Conservation (phyloP, 1,284 basidiomycete genomes). For the Malassezia dermatis region DNA sequence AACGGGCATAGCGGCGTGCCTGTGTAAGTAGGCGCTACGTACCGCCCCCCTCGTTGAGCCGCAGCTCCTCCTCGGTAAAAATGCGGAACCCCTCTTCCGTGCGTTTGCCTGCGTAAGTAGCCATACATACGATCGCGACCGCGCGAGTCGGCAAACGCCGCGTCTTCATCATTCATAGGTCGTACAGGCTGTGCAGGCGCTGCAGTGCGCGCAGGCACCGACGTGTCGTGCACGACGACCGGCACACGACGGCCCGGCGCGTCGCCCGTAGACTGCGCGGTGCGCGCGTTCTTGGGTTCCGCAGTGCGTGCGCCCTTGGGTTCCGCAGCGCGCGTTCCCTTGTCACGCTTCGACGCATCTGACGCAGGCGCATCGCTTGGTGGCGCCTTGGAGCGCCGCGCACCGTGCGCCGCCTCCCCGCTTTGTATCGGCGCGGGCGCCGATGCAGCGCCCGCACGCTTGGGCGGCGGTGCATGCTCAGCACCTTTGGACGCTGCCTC, state of each 20-base stretch:
- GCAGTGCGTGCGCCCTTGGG: background rate
- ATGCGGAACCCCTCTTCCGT: conserved; percentile 17
- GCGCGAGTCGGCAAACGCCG: conserved; percentile 14
- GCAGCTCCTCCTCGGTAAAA: conserved; percentile 16
- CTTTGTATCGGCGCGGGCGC: background rate
- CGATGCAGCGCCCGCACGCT: background rate
- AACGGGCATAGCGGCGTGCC: conserved; percentile 17
- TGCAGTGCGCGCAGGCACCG: background rate
- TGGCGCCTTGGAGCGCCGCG: background rate
- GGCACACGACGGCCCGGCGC: background rate
- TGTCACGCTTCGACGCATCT: background rate
- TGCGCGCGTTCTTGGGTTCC: background rate
- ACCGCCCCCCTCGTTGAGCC: conserved; percentile 16
- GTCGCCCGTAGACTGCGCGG: background rate
- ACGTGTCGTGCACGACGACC: conserved; percentile 10
- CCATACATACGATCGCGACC: conserved; percentile 13
- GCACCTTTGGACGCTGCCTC: background rate
- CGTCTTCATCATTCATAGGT: conserved; percentile 9
- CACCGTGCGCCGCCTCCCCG: background rate
- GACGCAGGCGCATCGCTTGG: background rate
- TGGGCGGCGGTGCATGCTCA: background rate
- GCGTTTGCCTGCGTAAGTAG: conserved; percentile 12
- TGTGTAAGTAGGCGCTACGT: background rate
- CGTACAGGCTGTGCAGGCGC: background rate
- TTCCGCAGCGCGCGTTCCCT: no score